Evolutionary conservation across 805 yeast species (phyloP), one percentile per base, ranked within the genome.

Genomic region (Barnettozyma pratensis): DNA sequence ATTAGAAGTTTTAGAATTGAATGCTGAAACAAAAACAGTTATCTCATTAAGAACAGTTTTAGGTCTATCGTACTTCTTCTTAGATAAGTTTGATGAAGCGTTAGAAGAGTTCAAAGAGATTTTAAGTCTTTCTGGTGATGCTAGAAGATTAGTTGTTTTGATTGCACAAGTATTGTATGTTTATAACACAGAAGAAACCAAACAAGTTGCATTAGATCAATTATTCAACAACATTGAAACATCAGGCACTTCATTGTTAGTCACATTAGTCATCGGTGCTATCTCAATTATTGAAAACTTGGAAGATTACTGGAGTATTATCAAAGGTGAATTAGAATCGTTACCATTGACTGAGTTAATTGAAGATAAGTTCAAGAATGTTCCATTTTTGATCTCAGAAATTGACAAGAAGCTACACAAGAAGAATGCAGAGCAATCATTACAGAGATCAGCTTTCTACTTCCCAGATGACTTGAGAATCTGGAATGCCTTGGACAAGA

Each of bases 161-260:
- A 75, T 88, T 25, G 80, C 94, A 0, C 96, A 90, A 60, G 85
- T 91, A 0, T 70, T 94, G 44, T 85, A 84, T 69, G 87, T 88
- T 3, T 78, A 79, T 48, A 85, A 81, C n/a, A 77, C 81, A 0
- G 80, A 77, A n/a, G 94, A 86, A 5, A 81, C 94, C 1, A 83
- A 80, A 50, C 85, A 81, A 53, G 91, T 90, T 1, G 96, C 97
- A 0, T 60, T 87, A 42, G 96, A 90, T 57, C 96, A 89, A 63
- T 66, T 92, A 40, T 84, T 86, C 56, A 73, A 76, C 27, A 80
- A 75, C 56, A 79, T 90, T 38, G 83, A 77, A 51, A 71, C 68
- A 4, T 65, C 76, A 48, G 96, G 96, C 0, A 72, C 86, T 1
- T 80, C 90, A 3, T 66, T 88, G 41, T 59, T 80, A 27, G 80